Percentiles rank a stretch among this genome's conserved stretches.
Evolutionary conservation across 257 asterid genomes (phyloP).

Genomic region (Ballota nigra): DNA sequence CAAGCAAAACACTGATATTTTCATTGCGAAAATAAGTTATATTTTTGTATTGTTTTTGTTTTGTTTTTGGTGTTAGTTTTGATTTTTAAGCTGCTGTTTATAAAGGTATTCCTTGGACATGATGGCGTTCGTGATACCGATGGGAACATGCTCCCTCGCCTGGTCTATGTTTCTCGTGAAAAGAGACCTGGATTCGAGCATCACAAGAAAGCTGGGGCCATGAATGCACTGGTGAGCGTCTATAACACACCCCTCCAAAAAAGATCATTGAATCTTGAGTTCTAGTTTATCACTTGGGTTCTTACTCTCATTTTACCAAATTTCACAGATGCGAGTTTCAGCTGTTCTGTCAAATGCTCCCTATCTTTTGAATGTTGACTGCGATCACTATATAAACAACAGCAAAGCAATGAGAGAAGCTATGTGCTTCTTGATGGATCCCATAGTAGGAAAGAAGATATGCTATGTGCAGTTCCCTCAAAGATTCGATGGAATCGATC

Average conservation of each 20-base stretch:
- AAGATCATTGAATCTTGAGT: background rate
- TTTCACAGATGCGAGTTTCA: slow-evolving; percentile 79
- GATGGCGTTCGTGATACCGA: slow-evolving; percentile 66
- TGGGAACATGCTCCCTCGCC: slow-evolving; percentile 65
- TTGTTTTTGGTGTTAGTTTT: background rate
- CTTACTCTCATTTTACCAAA: background rate
- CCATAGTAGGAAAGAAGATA: slow-evolving; percentile 78
- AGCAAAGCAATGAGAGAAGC: slow-evolving; percentile 92
- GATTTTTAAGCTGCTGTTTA: slow-evolving; percentile 14
- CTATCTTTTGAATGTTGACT: slow-evolving; percentile 79
- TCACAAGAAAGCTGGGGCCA: slow-evolving; percentile 95
- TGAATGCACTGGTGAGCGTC: slow-evolving; percentile 75
- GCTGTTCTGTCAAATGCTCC: slow-evolving; percentile 93
- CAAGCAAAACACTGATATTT: background rate
- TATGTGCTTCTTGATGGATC: slow-evolving; percentile 99
- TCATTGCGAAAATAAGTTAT: background rate
- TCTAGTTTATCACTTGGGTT: background rate
- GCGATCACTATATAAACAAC: slow-evolving; percentile 93
- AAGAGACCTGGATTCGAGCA: slow-evolving; percentile 93
- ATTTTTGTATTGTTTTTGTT: background rate
- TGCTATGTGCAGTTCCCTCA: slow-evolving; percentile 95
- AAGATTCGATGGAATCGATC: slow-evolving; percentile 92
- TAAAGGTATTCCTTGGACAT: slow-evolving; percentile 78
- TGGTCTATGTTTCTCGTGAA: slow-evolving; percentile 91
- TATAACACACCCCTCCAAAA: background rate